These are phyloP conservation scores for Aspergillus biplanus DNA, from an alignment of 495 filamentous ascomycete species.

Conservation along the genomic window DNA sequence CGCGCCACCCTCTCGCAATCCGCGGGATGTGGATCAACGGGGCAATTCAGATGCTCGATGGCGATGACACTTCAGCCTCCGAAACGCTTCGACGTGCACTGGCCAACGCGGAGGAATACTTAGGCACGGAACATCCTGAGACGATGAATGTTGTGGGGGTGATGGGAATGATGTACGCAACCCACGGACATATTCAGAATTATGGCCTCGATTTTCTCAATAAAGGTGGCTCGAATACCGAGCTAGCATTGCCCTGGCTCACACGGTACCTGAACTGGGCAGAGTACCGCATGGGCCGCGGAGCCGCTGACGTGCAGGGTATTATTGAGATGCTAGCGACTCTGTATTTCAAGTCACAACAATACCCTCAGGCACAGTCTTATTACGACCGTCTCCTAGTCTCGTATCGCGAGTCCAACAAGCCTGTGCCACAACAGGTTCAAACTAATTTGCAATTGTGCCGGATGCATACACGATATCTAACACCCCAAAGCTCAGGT, in stretches of 20 bases:
- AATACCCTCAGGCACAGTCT: slow-evolving; percentile 35
- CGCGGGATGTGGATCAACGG: slow-evolving; percentile 34
- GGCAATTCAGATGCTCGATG: slow-evolving; percentile 25
- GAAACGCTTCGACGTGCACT: slow-evolving; percentile 43
- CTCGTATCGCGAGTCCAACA: slow-evolving; percentile 19
- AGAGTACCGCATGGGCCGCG: slow-evolving; percentile 28
- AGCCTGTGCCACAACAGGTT: slow-evolving; percentile 19
- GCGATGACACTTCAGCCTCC: slow-evolving; percentile 27
- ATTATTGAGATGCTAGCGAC: slow-evolving; percentile 33
- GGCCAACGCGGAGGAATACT: slow-evolving; percentile 35
- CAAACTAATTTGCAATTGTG: slow-evolving; percentile 32
- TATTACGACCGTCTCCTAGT: slow-evolving; percentile 36
- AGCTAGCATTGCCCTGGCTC: slow-evolving; percentile 36
- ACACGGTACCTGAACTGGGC: slow-evolving; percentile 37
- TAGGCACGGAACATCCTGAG: slow-evolving; percentile 35
- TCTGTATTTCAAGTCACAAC: slow-evolving; percentile 27
- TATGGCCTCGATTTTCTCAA: slow-evolving; percentile 8
- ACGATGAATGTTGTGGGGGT: slow-evolving; percentile 36
- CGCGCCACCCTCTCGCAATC: slow-evolving; percentile 32
- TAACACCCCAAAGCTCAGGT: slow-evolving; percentile 14
- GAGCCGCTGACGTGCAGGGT: slow-evolving; percentile 32
- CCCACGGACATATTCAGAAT: slow-evolving; percentile 19
- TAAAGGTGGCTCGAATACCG: slow-evolving; percentile 17
- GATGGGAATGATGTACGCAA: slow-evolving; percentile 40
- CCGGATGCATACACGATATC: slow-evolving; percentile 32